Evolutionary conservation across 2,329 filamentous ascomycete species (phyloP).

Genomic region (Escovopsis sp.): DNA sequence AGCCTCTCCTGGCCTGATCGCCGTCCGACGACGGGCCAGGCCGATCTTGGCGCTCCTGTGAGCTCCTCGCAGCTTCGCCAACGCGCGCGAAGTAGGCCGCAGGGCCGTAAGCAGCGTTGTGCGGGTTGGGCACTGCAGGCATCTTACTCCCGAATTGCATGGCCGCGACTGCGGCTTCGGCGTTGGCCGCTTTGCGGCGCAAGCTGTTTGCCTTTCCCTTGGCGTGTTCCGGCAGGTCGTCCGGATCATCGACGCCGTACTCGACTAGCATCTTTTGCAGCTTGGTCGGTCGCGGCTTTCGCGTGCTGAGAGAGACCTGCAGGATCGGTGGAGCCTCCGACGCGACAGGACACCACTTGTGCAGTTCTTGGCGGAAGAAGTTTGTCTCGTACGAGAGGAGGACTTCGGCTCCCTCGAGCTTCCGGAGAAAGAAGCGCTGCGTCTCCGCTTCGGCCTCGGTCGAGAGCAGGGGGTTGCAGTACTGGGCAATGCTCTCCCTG

Average conservation of each 20-base stretch:
- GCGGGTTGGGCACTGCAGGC: constrained; percentile 8
- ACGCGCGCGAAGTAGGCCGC: constrained; percentile 12
- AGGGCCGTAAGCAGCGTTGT: constrained; percentile 12
- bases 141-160: constrained; percentile 6
- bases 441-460: constrained; percentile 78
- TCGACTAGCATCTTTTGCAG: constrained; percentile 87
- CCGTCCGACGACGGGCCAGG: constrained; percentile 11
- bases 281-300: constrained; percentile 92
- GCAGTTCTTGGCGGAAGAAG: constrained; percentile 87
- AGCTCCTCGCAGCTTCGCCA: constrained; percentile 8
- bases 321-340: constrained; percentile 73
- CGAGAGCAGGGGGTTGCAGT: constrained; percentile 67
- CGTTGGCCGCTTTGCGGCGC: constrained; percentile 55
- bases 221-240: constrained; percentile 73
- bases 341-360: constrained; percentile 87
- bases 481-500: constrained; percentile 64
- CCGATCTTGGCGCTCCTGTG: constrained; percentile 16
- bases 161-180: constrained; percentile 33
- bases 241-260: constrained; percentile 76
- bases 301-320: constrained; percentile 76
- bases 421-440: constrained; percentile 87
- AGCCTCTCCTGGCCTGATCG: constrained; percentile 19
- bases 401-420: constrained; percentile 94
- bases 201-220: constrained; percentile 62
- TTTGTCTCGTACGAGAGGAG: constrained; percentile 90